Percentiles rank a stretch among this genome's conserved stretches.
Evolutionary conservation across 257 asterid species (phyloP).

Genomic region (Fraxinus anomala): DNA sequence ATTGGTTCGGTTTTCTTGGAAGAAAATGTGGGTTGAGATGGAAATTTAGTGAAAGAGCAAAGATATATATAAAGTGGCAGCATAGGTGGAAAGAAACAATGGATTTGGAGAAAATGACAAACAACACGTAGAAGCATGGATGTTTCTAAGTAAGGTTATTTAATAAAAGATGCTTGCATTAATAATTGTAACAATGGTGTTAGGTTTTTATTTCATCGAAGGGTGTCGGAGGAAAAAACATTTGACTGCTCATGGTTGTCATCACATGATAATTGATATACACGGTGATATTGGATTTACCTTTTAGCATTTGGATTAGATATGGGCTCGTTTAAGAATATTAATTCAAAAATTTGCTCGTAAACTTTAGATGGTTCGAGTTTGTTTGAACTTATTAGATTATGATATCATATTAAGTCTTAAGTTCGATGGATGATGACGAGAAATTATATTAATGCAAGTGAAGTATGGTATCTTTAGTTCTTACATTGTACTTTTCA

Average conservation of each 20-base stretch:
- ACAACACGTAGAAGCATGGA: slow-evolving; percentile 54
- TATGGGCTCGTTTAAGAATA: background rate
- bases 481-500: too few relatives aligned
- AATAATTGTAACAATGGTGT: slow-evolving; percentile 12
- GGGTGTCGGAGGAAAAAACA: slow-evolving; percentile 46
- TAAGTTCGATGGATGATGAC: too few relatives aligned
- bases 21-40: background rate
- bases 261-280: slow-evolving; percentile 2
- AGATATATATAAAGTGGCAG: background rate
- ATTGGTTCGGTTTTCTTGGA: background rate
- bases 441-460: too few relatives aligned
- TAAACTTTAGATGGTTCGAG: too few relatives aligned
- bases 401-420: too few relatives aligned
- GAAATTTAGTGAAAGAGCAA: slow-evolving; percentile 1
- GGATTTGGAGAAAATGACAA: slow-evolving; percentile 52
- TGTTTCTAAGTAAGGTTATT: slow-evolving; percentile 33
- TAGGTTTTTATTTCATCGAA: slow-evolving; percentile 28
- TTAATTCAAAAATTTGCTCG: too few relatives aligned
- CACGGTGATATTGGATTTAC: background rate
- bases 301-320: background rate
- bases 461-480: too few relatives aligned
- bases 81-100: slow-evolving; percentile 32
- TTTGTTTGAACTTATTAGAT: too few relatives aligned
- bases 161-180: slow-evolving; percentile 27
- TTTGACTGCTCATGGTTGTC: slow-evolving; percentile 6